A percentile compares a stretch with the other conserved stretches of the same genome.
Evolutionary conservation across 768 basidiomycete genomes (phyloP).

Genomic region (Pilatotrama ljubarskyi): DNA sequence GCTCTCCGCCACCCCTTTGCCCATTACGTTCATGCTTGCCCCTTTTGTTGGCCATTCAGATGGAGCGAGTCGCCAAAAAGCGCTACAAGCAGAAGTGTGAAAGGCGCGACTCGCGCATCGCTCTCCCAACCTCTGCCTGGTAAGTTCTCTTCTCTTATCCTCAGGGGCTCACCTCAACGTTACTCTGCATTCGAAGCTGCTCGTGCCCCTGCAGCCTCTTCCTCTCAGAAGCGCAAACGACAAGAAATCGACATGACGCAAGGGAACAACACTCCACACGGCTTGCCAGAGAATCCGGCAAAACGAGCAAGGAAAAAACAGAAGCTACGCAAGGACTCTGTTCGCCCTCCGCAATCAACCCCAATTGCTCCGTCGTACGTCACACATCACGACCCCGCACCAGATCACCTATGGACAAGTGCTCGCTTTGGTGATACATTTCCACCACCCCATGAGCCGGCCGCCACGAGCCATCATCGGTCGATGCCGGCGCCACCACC

Average conservation of each 20-base stretch:
- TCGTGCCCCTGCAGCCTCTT: background rate
- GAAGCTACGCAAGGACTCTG: background rate
- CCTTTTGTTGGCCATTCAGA: background rate
- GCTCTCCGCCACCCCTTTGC: background rate
- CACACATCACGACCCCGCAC: background rate
- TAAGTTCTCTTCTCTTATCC: background rate
- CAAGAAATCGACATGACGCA: background rate
- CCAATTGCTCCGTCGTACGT: background rate
- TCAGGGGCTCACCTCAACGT: background rate
- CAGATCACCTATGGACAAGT: background rate
- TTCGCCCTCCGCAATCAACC: background rate
- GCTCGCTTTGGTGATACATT: background rate
- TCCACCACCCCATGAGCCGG: too few species aligned
- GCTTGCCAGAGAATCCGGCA: background rate
- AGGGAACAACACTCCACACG: background rate
- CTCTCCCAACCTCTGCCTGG: background rate
- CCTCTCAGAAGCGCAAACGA: background rate
- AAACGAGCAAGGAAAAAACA: slow-evolving; percentile 2
- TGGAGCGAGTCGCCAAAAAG: slow-evolving; percentile 1
- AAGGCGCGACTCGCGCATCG: too few species aligned
- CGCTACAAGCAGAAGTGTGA: background rate
- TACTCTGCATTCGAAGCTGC: background rate
- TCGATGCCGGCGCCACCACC: too few species aligned
- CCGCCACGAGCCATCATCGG: too few species aligned
- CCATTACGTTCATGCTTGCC: too few species aligned